Base-by-base conservation (phyloP, 2,329 filamentous ascomycete species). In the Fusarium goolgardi region DNA sequence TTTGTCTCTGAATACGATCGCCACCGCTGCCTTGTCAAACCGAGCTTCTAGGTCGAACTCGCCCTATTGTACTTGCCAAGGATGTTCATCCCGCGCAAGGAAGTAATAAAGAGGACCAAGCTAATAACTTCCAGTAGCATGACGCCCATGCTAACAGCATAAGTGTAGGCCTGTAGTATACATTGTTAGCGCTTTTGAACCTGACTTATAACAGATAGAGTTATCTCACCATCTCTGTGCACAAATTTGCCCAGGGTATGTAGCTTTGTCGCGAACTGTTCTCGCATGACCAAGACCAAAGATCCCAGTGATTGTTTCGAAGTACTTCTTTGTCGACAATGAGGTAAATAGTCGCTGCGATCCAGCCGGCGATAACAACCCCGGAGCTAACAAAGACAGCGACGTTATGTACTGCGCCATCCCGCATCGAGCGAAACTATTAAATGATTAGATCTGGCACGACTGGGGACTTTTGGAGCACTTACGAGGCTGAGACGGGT, bases 201-300 rank as follows among this genome's bases (percentile, higher is more conserved):
- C 1, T 3, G 1, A 4, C 9, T 1, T 6, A 31, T 2, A 0
- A 0, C 3, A 3, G 2, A 4, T 3, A 21, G 1, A 1, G 1
- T 3, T 6, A n/a, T 16, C 45, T 32, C 27, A 47, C 59, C n/a
- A 62, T 13, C 11, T 62, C 59, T 5, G 47, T 62, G 7, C 57
- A 62, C 5, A 62, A 3, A 0, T 34, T 29, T 0, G 57, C 59
- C 59, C 57, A 62, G 0, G 59, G 59, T 6, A 62, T 62, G 5
- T 62, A 62, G 8, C 59, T 62, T 11, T 62, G 47, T 23, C 59
- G 41, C 1, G 59, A 41, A n/a, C 20, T 62, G 2, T 62, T 62
- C 1, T 40, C 41, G 5, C 59, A 62, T 0, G 59, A 62, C 59
- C 59, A 62, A 20, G 59, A 62, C 59, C 59, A 62, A 1, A 62